Base-by-base conservation (phyloP, 2,329 filamentous ascomycete genomes). In the Metarhizium anisopliae region DNA sequence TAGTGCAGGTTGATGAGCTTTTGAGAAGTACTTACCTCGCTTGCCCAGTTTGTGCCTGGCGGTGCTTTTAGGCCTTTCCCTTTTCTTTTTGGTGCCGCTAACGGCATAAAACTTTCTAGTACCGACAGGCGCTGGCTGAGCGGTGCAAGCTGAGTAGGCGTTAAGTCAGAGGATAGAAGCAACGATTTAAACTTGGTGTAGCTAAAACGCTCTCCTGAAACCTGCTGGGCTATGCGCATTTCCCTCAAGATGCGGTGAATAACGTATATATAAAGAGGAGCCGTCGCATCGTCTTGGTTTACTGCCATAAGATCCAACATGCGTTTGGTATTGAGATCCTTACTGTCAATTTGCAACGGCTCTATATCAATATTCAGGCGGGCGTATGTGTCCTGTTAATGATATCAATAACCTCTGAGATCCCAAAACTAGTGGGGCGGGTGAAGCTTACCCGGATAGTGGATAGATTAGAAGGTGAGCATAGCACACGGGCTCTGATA, bases 231-330 rank as follows among this genome's bases (percentile, higher is more conserved):
- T 1, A 75, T 66, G 1, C 79, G 77, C 66, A 86, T 74, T 0
- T 82, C 74, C 1, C 82, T 72, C 1, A 87, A 68, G 32, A 86
- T 78, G 0, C 78, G 73, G 40, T 75, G 68, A 2, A 83, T 69
- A 0, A 81, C 76, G 51, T 79, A 74, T 54, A 84, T 73, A 60
- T n/a, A n/a, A n/a, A n/a, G n/a, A n/a, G n/a, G n/a, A n/a, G n/a
- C n/a, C n/a, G n/a, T n/a, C n/a, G n/a, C n/a, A n/a, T n/a, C n/a
- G n/a, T n/a, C n/a, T n/a, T n/a, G n/a, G n/a, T n/a, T n/a, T n/a
- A n/a, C n/a, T n/a, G n/a, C n/a, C n/a, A n/a, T n/a, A n/a, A n/a
- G n/a, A n/a, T n/a, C n/a, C n/a, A n/a, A n/a, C n/a, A n/a, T n/a
- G n/a, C n/a, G n/a, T n/a, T n/a, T n/a, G n/a, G n/a, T n/a, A n/a